These are phyloP conservation scores for Piper longum DNA, from an alignment of 164 flowering plant genomes.

Conservation along the genomic window DNA sequence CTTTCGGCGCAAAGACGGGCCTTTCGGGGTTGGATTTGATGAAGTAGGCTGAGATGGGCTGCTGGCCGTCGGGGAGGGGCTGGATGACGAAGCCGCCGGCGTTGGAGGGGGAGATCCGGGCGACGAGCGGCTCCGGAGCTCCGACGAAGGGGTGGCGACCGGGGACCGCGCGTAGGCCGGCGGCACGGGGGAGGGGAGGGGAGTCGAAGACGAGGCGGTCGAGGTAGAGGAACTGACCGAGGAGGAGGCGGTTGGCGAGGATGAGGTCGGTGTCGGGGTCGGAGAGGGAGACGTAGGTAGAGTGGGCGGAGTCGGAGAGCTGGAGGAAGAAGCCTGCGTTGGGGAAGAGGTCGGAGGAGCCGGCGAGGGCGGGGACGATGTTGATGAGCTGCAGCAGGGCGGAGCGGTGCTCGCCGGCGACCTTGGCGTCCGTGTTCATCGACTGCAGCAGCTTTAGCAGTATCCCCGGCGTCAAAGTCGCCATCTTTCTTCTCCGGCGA, in stretches of 20 bases:
- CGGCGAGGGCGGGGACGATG: conserved; percentile 72
- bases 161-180: conserved; percentile 60
- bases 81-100: conserved; percentile 65
- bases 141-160: conserved; percentile 76
- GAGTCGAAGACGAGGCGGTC: conserved; percentile 52
- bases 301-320: conserved; percentile 84
- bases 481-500: conserved; percentile 27
- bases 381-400: conserved; percentile 75
- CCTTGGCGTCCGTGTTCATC: conserved; percentile 54
- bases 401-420: conserved; percentile 77
- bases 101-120: conserved; percentile 37
- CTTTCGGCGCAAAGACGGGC: conserved; percentile 19
- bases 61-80: conserved; percentile 49
- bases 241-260: conserved; percentile 73
- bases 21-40: conserved; percentile 11
- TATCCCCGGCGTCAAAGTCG: conserved; percentile 72
- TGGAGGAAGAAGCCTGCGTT: conserved; percentile 75
- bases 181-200: conserved; percentile 62
- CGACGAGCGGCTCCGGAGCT: conserved; percentile 55
- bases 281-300: conserved; percentile 89
- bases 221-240: conserved; percentile 76
- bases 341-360: conserved; percentile 47
- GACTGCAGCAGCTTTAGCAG: conserved; percentile 78
- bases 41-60: conserved; percentile 33
- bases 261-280: conserved; percentile 69